Evolutionary conservation across 805 yeast species (phyloP).

Genomic region (Schwanniomyces occidentalis): DNA sequence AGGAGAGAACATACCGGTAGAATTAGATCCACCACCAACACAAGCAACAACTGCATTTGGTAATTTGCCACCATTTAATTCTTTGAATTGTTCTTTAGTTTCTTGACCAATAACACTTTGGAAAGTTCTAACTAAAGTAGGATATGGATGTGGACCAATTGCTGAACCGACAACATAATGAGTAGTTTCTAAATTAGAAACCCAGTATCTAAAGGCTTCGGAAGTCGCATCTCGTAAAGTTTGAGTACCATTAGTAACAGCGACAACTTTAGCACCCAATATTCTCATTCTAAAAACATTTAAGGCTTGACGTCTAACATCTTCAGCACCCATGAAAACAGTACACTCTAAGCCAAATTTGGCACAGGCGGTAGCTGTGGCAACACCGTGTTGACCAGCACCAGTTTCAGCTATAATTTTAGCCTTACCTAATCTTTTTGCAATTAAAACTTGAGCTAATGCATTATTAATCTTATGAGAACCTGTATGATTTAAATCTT

Average conservation of each 20-base stretch:
- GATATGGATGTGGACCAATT: slow-evolving; percentile 99
- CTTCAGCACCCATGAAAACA: slow-evolving; percentile 99
- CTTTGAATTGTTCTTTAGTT: slow-evolving; percentile 86
- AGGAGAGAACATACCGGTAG: slow-evolving; percentile 94
- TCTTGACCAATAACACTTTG: slow-evolving; percentile 96
- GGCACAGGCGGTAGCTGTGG: slow-evolving; percentile 91
- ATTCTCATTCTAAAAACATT: slow-evolving; percentile 97
- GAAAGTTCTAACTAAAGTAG: slow-evolving; percentile 96
- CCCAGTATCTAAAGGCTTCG: slow-evolving; percentile 97
- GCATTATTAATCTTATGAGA: slow-evolving; percentile 87
- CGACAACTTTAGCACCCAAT: slow-evolving; percentile 91
- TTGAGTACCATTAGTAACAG: slow-evolving; percentile 92
- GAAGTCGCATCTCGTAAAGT: slow-evolving; percentile 97
- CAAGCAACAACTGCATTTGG: slow-evolving; percentile 97
- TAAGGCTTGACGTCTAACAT: slow-evolving; percentile 96
- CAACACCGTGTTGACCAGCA: slow-evolving; percentile 94
- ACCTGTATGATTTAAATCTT: slow-evolving; percentile 89
- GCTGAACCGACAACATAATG: slow-evolving; percentile 98
- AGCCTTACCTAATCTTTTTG: slow-evolving; percentile 74
- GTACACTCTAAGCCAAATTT: slow-evolving; percentile 91
- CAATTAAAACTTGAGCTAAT: slow-evolving; percentile 76
- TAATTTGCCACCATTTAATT: slow-evolving; percentile 73
- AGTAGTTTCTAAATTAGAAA: slow-evolving; percentile 77
- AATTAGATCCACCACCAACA: slow-evolving; percentile 99
- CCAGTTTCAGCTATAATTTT: slow-evolving; percentile 87